Conservation (phyloP, 2,329 filamentous ascomycete genomes). For the Colletotrichum neosansevieriae region DNA sequence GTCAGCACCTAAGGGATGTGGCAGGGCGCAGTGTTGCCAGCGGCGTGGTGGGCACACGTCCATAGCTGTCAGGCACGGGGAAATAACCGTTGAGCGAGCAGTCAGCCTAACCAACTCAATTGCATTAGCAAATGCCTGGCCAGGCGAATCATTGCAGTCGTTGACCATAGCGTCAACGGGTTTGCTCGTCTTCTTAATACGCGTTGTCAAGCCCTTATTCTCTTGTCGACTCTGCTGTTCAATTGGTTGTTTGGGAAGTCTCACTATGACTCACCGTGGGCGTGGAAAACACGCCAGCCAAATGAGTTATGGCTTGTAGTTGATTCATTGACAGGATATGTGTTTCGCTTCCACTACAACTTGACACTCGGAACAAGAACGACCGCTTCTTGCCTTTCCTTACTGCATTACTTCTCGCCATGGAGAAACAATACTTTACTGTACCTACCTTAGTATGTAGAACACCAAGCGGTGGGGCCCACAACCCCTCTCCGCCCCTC, state of each 20-base stretch:
- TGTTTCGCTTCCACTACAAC: slow-evolving; percentile 2
- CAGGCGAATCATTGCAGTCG: slow-evolving; percentile 3
- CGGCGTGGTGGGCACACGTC: too few relatives aligned
- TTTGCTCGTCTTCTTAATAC: background rate
- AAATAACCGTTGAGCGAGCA: slow-evolving; percentile 1
- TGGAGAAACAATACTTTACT: slow-evolving; percentile 39
- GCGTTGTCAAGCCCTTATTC: too few relatives aligned
- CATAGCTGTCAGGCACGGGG: background rate
- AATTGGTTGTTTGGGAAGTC: too few relatives aligned
- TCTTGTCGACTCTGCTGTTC: too few relatives aligned
- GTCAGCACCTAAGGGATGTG: too few relatives aligned
- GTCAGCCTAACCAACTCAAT: background rate
- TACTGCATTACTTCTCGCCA: slow-evolving; percentile 23
- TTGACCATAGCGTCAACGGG: slow-evolving; percentile 6
- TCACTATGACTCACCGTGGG: background rate
- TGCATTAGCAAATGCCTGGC: background rate
- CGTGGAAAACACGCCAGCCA: background rate
- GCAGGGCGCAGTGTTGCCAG: too few relatives aligned
- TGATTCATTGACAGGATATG: background rate
- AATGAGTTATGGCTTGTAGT: too few relatives aligned
- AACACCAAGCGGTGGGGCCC: slow-evolving; percentile 25
- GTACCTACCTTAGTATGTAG: too few relatives aligned
- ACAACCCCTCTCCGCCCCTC: slow-evolving; percentile 27
- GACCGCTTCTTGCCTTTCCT: slow-evolving; percentile 2
- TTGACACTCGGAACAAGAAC: background rate